phyloP scores from a whole-genome alignment of 768 basidiomycete genomes.

The Mycena metata region DNA sequence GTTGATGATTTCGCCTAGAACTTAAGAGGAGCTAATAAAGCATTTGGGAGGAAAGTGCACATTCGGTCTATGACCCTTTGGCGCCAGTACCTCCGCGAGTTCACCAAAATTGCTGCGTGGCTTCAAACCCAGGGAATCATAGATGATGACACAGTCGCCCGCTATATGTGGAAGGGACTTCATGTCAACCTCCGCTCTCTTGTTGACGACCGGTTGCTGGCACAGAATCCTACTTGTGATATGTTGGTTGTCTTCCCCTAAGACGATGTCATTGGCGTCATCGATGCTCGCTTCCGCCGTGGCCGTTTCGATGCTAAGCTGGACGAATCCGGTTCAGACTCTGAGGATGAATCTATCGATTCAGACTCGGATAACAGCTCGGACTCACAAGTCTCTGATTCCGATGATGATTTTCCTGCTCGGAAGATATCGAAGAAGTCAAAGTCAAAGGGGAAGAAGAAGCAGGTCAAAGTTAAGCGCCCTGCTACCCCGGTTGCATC shows the following conservation, averaged over 20 bases:
- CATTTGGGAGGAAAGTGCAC: no score
- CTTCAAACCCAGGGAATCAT: background rate
- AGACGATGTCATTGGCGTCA: background rate
- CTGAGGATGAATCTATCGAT: background rate
- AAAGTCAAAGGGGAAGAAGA: background rate
- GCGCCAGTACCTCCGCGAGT: constrained; percentile 3
- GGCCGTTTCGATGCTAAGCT: constrained; percentile 13
- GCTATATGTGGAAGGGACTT: constrained; percentile 21
- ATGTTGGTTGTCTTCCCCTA: background rate
- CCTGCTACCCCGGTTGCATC: background rate
- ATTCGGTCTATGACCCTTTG: constrained; percentile 13
- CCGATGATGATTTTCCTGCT: background rate
- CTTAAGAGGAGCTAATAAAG: no score
- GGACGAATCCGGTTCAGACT: background rate
- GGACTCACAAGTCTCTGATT: background rate
- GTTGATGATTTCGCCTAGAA: no score
- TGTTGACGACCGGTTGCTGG: constrained; percentile 9
- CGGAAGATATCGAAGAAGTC: background rate
- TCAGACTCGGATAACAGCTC: background rate
- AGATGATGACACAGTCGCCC: background rate
- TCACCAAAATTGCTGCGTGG: constrained; percentile 19
- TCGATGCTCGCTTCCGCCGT: background rate
- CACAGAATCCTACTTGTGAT: constrained; percentile 11
- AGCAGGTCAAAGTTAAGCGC: background rate
- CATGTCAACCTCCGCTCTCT: background rate